These are phyloP conservation scores for Fonsecaea pugnacius DNA, from an alignment of 2,329 filamentous ascomycete species.

Conservation along the genomic window DNA sequence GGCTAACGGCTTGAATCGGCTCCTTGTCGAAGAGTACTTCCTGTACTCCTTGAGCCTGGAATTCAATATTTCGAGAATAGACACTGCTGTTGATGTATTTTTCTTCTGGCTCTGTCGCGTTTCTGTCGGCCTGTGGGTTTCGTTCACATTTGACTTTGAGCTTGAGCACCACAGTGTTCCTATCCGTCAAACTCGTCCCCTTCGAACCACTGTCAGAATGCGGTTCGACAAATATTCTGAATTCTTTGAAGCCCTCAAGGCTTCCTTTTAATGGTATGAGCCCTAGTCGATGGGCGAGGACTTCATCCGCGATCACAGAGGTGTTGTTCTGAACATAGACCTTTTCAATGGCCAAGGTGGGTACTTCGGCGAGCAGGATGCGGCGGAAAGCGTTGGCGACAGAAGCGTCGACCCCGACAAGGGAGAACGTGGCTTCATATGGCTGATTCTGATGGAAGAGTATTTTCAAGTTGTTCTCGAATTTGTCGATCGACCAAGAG, in stretches of 20 bases:
- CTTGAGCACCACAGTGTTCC: constrained; percentile 81
- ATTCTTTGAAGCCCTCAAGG: constrained; percentile 75
- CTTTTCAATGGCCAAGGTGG: constrained; percentile 89
- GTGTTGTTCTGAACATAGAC: constrained; percentile 97
- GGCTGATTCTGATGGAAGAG: constrained; percentile 82
- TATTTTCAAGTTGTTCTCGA: constrained; percentile 70
- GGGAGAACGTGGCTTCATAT: constrained; percentile 81
- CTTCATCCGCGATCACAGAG: constrained; percentile 96
- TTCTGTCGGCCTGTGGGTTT: constrained; percentile 71
- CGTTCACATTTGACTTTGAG: constrained; percentile 80
- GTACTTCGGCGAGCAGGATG: constrained; percentile 92
- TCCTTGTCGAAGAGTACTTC: constrained; percentile 63
- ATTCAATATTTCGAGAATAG: constrained; percentile 77
- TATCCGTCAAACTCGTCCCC: constrained; percentile 63
- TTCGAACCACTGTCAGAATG: constrained; percentile 57
- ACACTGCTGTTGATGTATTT: constrained; percentile 85
- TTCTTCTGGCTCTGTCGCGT: constrained; percentile 79
- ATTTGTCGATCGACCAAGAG: constrained; percentile 75
- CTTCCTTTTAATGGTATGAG: constrained; percentile 86
- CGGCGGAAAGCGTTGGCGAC: constrained; percentile 97
- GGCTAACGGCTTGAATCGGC: constrained; percentile 77
- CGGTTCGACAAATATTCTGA: constrained; percentile 80
- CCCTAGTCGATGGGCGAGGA: constrained; percentile 85
- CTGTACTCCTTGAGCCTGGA: constrained; percentile 73
- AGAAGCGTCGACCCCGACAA: constrained; percentile 87